phyloP scores from a whole-genome alignment of 2,329 filamentous ascomycete species.

The Elsinoe batatas region DNA sequence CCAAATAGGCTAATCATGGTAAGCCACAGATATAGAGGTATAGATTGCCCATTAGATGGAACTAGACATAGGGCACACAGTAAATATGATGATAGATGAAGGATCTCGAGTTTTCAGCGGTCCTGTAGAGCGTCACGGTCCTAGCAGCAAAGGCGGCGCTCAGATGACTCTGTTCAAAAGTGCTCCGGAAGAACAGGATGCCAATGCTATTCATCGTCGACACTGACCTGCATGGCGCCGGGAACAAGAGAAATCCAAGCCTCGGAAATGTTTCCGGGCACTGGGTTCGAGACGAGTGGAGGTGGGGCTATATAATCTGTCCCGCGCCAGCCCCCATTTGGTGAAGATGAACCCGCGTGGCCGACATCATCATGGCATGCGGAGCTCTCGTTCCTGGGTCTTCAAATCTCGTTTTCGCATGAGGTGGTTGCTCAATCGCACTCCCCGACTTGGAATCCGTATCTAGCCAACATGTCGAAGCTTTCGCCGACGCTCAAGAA shows the following conservation, averaged over 20 bases:
- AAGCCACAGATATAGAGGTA: neutral
- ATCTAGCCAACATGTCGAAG: slow-evolving; percentile 52
- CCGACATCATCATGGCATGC: too few relatives aligned
- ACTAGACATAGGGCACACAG: neutral
- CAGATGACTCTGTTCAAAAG: too few relatives aligned
- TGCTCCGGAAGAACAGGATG: too few relatives aligned
- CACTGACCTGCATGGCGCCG: neutral
- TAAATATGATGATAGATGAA: too few relatives aligned
- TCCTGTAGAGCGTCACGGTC: too few relatives aligned
- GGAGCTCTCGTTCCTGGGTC: too few relatives aligned
- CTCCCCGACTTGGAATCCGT: too few relatives aligned
- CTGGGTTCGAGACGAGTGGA: neutral
- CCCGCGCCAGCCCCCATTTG: neutral
- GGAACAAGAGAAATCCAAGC: neutral
- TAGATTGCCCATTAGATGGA: neutral
- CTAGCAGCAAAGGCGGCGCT: too few relatives aligned
- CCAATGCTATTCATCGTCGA: neutral
- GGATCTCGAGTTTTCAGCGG: too few relatives aligned
- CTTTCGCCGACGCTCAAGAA: slow-evolving; percentile 61
- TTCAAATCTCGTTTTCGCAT: too few relatives aligned
- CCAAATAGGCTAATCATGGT: slow-evolving; percentile 5
- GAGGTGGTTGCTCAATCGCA: too few relatives aligned
- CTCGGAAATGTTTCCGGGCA: neutral
- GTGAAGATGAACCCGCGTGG: neutral
- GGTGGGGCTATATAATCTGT: neutral